Evolutionary conservation across 2,329 filamentous ascomycete genomes (phyloP).

Genomic region (Phaeomoniella chlamydospora): DNA sequence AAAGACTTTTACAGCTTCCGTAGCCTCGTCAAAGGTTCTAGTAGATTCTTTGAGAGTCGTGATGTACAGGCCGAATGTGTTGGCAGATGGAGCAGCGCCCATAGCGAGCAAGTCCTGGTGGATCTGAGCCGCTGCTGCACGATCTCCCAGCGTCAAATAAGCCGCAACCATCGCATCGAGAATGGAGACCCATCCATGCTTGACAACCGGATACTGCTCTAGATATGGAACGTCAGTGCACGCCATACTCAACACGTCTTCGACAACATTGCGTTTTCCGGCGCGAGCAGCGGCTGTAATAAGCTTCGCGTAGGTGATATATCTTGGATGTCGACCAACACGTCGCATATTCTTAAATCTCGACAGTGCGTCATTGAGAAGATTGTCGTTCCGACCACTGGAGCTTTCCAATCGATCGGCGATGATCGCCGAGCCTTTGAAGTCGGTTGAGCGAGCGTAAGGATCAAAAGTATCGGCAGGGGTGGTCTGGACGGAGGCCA

Average conservation of each 20-base stretch:
- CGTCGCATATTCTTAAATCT: conserved; percentile 90
- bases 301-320: conserved; percentile 93
- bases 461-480: conserved; percentile 79
- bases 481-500: conserved; percentile 38
- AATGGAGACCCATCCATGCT: conserved; percentile 93
- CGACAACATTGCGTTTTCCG: conserved; percentile 64
- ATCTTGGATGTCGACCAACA: conserved; percentile 77
- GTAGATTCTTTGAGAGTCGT: conserved; percentile 96
- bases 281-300: conserved; percentile 81
- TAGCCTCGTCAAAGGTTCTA: conserved; percentile 95
- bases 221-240: conserved; percentile 76
- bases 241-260: conserved; percentile 81
- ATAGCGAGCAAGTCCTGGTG: conserved; percentile 86
- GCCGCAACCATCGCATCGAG: conserved; percentile 93
- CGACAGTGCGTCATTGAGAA: conserved; percentile 64
- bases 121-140: conserved; percentile 66
- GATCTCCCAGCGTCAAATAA: conserved; percentile 69
- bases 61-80: conserved; percentile 97
- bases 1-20: conserved; percentile 95
- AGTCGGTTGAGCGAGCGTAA: conserved; percentile 79
- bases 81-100: conserved; percentile 82
- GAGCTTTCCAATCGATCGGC: conserved; percentile 77
- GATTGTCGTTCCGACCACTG: conserved; percentile 55
- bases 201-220: conserved; percentile 70
- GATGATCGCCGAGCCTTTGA: conserved; percentile 82